Evolutionary conservation across 768 basidiomycete species (phyloP), one percentile per base, ranked within the genome.

Genomic region (Lentinula sp.): DNA sequence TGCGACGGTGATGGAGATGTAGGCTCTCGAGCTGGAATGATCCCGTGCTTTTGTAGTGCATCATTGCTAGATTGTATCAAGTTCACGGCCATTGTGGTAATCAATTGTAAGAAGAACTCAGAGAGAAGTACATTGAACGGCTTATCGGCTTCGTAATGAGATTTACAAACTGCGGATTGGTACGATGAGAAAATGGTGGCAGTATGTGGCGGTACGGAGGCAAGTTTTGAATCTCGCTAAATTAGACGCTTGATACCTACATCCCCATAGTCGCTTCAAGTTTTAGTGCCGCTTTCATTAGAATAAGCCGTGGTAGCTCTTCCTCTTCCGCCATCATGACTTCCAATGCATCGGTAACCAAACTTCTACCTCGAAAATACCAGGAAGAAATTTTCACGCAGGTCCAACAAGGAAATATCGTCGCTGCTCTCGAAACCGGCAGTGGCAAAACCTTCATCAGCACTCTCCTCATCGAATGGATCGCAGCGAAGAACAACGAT

Each of bases 41-140:
- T 95, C 16, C 95, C 95, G 67, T 95, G 85, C 67, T 94, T 94
- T 61, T 94, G 89, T 10, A 98, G 84, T 20, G 90, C 91, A 69
- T 98, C 95, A 73, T 96, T 95, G 75, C 95, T 98, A 68, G n/a
- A 61, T 59, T 7, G 53, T 20, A 16, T 20, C 4, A 12, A 20
- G 16, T 8, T 93, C 58, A 89, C 73, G 6, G 87, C 75, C 88
- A 90, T 87, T 35, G 7, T 60, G 16, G 37, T 36, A 55, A 42
- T 55, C 39, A 39, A 41, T 28, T 28, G 28, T 28, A 28, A 28
- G 28, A 28, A 28, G 28, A 28, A 28, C 28, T 28, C 28, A 28
- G 28, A 33, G 5, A 37, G 28, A 48, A 9, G 12, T 16, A 15
- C 39, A 12, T 15, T 15, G 39, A 41, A 10, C 15, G 39, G 15